Conservation (phyloP, 1,139 yeast genomes). For the Debaryomyces coudertii region DNA sequence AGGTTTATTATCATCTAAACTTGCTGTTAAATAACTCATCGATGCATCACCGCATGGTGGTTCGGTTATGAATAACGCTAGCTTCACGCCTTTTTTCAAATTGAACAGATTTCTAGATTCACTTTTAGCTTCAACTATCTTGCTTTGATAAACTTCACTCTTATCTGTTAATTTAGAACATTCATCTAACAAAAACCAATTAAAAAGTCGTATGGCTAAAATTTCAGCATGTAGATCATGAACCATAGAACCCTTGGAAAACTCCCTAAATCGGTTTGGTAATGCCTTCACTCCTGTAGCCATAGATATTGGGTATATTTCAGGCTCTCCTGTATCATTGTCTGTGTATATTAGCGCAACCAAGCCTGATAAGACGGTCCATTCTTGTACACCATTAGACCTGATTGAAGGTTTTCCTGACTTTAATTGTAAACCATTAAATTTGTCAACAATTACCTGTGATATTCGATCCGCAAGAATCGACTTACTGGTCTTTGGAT, state of each 20-base stretch:
- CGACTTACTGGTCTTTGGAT: neutral
- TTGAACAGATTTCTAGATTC: slow-evolving; percentile 20
- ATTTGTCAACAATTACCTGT: slow-evolving; percentile 20
- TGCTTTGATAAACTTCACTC: slow-evolving; percentile 8
- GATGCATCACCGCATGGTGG: slow-evolving; percentile 95
- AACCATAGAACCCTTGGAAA: slow-evolving; percentile 59
- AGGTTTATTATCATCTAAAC: slow-evolving; percentile 22
- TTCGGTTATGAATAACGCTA: slow-evolving; percentile 73
- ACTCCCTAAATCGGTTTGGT: slow-evolving; percentile 53
- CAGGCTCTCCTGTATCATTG: slow-evolving; percentile 9
- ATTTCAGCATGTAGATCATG: slow-evolving; percentile 94
- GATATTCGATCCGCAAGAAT: slow-evolving; percentile 18
- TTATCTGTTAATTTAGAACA: slow-evolving; percentile 16
- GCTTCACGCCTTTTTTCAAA: slow-evolving; percentile 36
- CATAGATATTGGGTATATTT: slow-evolving; percentile 47
- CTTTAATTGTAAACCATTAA: slow-evolving; percentile 23
- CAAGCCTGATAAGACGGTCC: slow-evolving; percentile 83
- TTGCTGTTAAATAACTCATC: slow-evolving; percentile 36
- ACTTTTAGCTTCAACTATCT: slow-evolving; percentile 13
- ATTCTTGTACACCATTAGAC: slow-evolving; percentile 69
- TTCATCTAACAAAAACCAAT: slow-evolving; percentile 43
- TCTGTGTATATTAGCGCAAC: slow-evolving; percentile 45
- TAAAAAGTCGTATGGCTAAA: slow-evolving; percentile 69
- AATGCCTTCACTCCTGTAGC: slow-evolving; percentile 84
- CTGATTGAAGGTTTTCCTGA: slow-evolving; percentile 61